Conservation (phyloP, 306 rosid genomes). For the Vigna nakashimae region DNA sequence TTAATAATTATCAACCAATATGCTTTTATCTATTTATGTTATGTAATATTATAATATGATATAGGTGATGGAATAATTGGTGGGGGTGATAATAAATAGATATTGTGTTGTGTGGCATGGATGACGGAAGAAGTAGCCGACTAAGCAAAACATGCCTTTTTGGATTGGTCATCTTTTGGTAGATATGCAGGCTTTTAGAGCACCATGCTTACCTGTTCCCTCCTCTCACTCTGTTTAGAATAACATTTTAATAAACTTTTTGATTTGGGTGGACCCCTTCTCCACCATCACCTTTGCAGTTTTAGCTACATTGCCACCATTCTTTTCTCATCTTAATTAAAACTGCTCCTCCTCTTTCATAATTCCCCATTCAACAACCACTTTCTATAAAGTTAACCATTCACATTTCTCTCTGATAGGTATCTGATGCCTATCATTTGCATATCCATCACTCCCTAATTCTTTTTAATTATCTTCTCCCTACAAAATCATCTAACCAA, state of each 20-base stretch:
- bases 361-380: slow-evolving; percentile 3
- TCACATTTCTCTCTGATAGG: slow-evolving; percentile 35
- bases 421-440: slow-evolving; percentile 42
- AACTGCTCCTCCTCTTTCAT: slow-evolving; percentile 40
- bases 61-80: slow-evolving; percentile 37
- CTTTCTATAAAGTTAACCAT: neutral
- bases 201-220: slow-evolving; percentile 78
- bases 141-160: slow-evolving; percentile 57
- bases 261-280: slow-evolving; percentile 34
- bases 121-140: slow-evolving; percentile 53
- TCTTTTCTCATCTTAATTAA: slow-evolving; percentile 33
- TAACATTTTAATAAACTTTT: too few relatives aligned
- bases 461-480: slow-evolving; percentile 24
- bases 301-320: neutral
- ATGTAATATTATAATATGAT: neutral
- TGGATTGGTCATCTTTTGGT: slow-evolving; percentile 64
- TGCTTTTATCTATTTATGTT: slow-evolving; percentile 25
- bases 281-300: slow-evolving; percentile 44
- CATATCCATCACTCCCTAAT: slow-evolving; percentile 39
- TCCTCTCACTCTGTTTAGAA: slow-evolving; percentile 45
- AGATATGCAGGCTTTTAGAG: slow-evolving; percentile 71
- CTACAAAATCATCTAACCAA: slow-evolving; percentile 41
- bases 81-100: neutral
- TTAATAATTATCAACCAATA: neutral
- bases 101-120: neutral